A percentile compares a stretch with the other conserved stretches of the same genome.
These are phyloP conservation scores for Colletotrichum sp. DNA, from an alignment of 2,329 filamentous ascomycete genomes.

Conservation along the genomic window DNA sequence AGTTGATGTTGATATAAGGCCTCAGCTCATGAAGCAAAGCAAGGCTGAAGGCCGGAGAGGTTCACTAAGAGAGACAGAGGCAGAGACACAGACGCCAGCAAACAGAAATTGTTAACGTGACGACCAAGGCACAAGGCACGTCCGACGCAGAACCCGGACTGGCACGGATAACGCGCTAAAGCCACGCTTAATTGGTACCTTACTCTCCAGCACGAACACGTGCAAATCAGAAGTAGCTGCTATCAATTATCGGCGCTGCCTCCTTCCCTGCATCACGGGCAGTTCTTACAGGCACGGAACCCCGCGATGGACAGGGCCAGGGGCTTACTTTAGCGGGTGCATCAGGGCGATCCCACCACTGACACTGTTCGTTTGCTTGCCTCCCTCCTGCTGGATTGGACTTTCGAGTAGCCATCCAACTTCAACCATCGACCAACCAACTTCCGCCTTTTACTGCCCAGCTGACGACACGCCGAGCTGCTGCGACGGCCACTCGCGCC, in stretches of 20 bases:
- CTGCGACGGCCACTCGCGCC: constrained; percentile 4
- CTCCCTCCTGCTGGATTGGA: constrained; percentile 1
- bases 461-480: constrained; percentile 15
- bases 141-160: not conserved
- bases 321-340: constrained; percentile 18
- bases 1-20: not conserved
- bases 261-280: not conserved
- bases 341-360: constrained; percentile 17
- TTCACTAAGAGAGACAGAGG: not conserved
- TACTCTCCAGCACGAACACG: too few relatives aligned
- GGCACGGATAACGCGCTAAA: constrained; percentile 7
- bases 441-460: not conserved
- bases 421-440: constrained; percentile 7
- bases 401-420: not conserved
- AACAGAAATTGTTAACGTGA: constrained; percentile 18
- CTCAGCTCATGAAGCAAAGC: not conserved
- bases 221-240: not conserved
- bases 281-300: constrained; percentile 13
- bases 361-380: not conserved
- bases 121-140: not conserved
- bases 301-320: constrained; percentile 20
- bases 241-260: constrained; percentile 1
- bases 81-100: not conserved
- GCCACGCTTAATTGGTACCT: constrained; percentile 18
- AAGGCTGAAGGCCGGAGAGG: not conserved